These are phyloP conservation scores for Obba rivulosa DNA, from an alignment of 768 basidiomycete species.

Conservation along the genomic window DNA sequence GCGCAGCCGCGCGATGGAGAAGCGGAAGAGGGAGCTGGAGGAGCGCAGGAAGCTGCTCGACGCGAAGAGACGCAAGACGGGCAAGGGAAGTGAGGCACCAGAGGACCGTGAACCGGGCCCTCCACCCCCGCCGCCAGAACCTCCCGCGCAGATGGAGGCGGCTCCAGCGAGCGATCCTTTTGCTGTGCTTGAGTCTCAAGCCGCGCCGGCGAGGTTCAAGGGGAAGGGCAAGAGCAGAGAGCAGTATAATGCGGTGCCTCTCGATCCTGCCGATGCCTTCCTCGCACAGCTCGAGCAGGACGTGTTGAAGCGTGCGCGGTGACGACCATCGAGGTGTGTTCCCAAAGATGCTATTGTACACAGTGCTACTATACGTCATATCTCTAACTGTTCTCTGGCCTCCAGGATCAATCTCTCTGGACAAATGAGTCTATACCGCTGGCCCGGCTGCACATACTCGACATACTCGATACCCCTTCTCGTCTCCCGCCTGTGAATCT, in stretches of 20 bases:
- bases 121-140: neutral
- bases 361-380: neutral
- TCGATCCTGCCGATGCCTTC: constrained; percentile 55
- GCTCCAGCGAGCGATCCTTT: constrained; percentile 37
- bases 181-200: constrained; percentile 39
- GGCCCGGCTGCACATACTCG: constrained; percentile 37
- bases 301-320: constrained; percentile 34
- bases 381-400: constrained; percentile 18
- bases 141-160: neutral
- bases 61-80: constrained; percentile 60
- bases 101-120: neutral
- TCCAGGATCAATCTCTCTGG: constrained; percentile 43
- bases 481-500: constrained; percentile 25
- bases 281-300: constrained; percentile 62
- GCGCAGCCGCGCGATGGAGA: constrained; percentile 60
- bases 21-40: constrained; percentile 70
- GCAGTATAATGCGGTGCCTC: constrained; percentile 15
- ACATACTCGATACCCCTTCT: constrained; percentile 35
- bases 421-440: constrained; percentile 42
- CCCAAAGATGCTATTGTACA: neutral
- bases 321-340: neutral
- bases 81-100: constrained; percentile 5
- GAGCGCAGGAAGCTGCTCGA: constrained; percentile 56
- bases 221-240: constrained; percentile 18
- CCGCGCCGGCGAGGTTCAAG: constrained; percentile 9